phyloP scores from a whole-genome alignment of 345 rosid species.

The Dipteronia sinensis region DNA sequence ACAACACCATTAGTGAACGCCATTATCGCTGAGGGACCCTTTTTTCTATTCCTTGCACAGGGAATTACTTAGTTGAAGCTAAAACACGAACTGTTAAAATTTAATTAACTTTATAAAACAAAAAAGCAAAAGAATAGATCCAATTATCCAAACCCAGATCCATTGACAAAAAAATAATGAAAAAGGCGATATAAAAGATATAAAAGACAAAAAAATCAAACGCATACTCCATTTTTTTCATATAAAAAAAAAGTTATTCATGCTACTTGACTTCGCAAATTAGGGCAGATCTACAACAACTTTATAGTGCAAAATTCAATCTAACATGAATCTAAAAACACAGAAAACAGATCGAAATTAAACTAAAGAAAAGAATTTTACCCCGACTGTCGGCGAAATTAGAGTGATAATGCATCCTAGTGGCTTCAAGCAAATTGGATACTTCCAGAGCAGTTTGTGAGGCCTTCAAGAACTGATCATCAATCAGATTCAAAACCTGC shows the following conservation, averaged over 20 bases:
- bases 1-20: neutral
- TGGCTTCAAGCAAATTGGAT: constrained; percentile 85
- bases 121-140: constrained; percentile 20
- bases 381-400: constrained; percentile 93
- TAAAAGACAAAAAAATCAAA: constrained; percentile 31
- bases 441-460: constrained; percentile 87
- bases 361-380: constrained; percentile 22
- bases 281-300: constrained; percentile 26
- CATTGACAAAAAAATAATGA: constrained; percentile 7
- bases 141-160: constrained; percentile 33
- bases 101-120: neutral
- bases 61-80: neutral
- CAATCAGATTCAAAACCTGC: constrained; percentile 67
- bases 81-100: neutral
- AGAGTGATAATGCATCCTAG: constrained; percentile 90
- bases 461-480: constrained; percentile 84
- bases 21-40: neutral
- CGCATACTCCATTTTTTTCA: constrained; percentile 21
- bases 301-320: constrained; percentile 10
- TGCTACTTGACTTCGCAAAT: constrained; percentile 30
- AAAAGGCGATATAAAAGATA: constrained; percentile 22
- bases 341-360: constrained; percentile 1
- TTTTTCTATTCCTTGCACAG: neutral
- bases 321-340: neutral
- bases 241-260: constrained; percentile 28